phyloP scores from a whole-genome alignment of 768 basidiomycete genomes.

The Gymnopilus dilepis region DNA sequence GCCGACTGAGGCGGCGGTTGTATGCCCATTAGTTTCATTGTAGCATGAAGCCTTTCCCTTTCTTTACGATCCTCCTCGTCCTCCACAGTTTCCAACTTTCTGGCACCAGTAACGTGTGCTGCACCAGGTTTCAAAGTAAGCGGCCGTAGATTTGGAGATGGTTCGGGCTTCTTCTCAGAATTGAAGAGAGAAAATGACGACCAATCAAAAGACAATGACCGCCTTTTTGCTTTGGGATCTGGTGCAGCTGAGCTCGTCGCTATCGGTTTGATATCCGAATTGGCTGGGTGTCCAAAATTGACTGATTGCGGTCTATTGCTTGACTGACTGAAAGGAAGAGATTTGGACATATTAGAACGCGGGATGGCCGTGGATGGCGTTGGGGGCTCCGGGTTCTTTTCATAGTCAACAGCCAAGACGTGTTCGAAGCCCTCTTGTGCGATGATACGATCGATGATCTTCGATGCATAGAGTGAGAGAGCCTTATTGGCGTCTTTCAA shows the following conservation, averaged over 20 bases:
- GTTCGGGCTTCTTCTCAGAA: conserved; percentile 68
- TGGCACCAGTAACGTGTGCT: conserved; percentile 58
- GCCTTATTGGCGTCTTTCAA: conserved; percentile 97
- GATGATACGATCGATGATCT: conserved; percentile 98
- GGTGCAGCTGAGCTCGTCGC: conserved; percentile 24
- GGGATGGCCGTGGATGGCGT: conserved; percentile 50
- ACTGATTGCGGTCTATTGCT: conserved; percentile 69
- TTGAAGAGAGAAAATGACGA: conserved; percentile 76
- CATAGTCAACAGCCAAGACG: conserved; percentile 92
- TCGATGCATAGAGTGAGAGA: conserved; percentile 91
- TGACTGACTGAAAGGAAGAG: conserved; percentile 34
- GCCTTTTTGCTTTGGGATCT: conserved; percentile 57
- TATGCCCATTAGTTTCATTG: conserved; percentile 95
- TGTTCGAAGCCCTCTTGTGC: conserved; percentile 97
- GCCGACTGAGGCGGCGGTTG: conserved; percentile 61
- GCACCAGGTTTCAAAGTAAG: conserved; percentile 75
- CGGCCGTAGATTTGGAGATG: conserved; percentile 59
- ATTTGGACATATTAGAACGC: conserved; percentile 31
- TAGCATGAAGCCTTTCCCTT: conserved; percentile 85
- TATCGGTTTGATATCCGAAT: conserved; percentile 12
- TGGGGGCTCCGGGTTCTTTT: conserved; percentile 56
- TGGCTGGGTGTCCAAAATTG: conserved; percentile 49
- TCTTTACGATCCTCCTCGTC: conserved; percentile 93
- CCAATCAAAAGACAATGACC: conserved; percentile 88
- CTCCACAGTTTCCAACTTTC: conserved; percentile 86